A percentile compares a stretch with the other conserved stretches of the same genome.
Conservation (phyloP, 345 rosid genomes). For the Moricandia moricandioides region DNA sequence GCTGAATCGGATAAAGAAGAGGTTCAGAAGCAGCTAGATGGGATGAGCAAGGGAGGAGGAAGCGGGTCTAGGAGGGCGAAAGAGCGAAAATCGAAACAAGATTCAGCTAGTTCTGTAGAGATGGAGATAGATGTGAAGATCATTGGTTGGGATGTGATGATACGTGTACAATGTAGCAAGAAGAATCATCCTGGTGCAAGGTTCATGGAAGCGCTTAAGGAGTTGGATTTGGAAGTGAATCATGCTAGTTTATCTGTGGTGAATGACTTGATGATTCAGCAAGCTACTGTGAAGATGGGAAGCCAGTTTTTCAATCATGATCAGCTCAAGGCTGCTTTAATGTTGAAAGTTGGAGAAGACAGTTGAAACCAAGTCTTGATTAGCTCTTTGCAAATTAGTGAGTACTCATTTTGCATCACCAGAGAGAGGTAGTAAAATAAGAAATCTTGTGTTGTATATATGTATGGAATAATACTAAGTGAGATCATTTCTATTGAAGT, state of each 20-base stretch:
- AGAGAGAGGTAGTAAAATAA: too few relatives aligned
- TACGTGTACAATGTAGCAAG: slow-evolving; percentile 76
- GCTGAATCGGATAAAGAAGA: slow-evolving; percentile 64
- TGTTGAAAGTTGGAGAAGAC: slow-evolving; percentile 59
- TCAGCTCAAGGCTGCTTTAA: slow-evolving; percentile 74
- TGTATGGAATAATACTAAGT: slow-evolving; percentile 20
- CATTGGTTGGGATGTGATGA: slow-evolving; percentile 92
- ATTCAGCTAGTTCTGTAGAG: slow-evolving; percentile 43
- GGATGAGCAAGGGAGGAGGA: slow-evolving; percentile 49
- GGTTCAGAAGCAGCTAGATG: slow-evolving; percentile 63
- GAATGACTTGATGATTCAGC: slow-evolving; percentile 97
- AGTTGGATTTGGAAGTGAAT: slow-evolving; percentile 85
- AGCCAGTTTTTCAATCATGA: slow-evolving; percentile 81
- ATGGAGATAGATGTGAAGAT: slow-evolving; percentile 95
- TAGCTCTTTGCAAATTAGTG: background rate
- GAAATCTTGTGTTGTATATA: slow-evolving; percentile 23
- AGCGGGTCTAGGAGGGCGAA: slow-evolving; percentile 1
- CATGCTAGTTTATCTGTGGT: slow-evolving; percentile 95
- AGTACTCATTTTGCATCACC: background rate
- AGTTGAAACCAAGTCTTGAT: background rate
- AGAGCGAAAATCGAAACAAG: slow-evolving; percentile 30
- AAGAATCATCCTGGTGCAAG: slow-evolving; percentile 95
- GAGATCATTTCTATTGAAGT: background rate
- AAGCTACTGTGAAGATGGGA: slow-evolving; percentile 97
- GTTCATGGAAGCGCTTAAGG: slow-evolving; percentile 83